These are phyloP conservation scores for Trichaptum fuscoviolaceum DNA, from an alignment of 768 basidiomycete species.

Conservation along the genomic window DNA sequence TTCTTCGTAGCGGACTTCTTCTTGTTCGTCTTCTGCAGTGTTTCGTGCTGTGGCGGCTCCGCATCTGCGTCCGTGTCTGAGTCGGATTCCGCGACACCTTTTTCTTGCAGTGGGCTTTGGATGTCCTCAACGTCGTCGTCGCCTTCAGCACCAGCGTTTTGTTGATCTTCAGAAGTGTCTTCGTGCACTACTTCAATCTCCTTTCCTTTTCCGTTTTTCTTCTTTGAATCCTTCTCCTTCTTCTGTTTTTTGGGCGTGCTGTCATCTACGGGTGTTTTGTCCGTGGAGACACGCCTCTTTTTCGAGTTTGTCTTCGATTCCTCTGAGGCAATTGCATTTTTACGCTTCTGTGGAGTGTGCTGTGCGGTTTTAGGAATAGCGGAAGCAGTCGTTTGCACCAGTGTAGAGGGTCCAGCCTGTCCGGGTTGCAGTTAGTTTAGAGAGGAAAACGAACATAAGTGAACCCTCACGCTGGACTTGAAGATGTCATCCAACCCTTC, in stretches of 20 bases:
- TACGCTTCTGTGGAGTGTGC: constrained; percentile 10
- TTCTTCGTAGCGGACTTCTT: constrained; percentile 27
- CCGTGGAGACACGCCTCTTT: constrained; percentile 7
- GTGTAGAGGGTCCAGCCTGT: constrained; percentile 10
- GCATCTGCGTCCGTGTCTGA: not conserved
- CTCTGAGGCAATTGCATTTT: constrained; percentile 13
- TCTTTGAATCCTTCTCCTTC: constrained; percentile 21
- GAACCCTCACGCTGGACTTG: constrained; percentile 26
- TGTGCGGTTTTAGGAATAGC: constrained; percentile 13
- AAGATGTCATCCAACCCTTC: constrained; percentile 36
- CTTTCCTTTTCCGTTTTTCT: constrained; percentile 16
- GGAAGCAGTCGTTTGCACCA: constrained; percentile 3
- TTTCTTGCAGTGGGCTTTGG: constrained; percentile 53
- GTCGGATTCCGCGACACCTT: constrained; percentile 16
- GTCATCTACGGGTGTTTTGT: constrained; percentile 15
- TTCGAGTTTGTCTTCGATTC: constrained; percentile 7
- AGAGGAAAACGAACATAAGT: not conserved
- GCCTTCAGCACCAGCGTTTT: constrained; percentile 28
- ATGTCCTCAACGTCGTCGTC: constrained; percentile 37
- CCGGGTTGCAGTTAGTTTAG: not conserved
- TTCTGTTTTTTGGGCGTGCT: constrained; percentile 8
- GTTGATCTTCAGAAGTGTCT: constrained; percentile 23
- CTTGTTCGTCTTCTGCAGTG: constrained; percentile 14
- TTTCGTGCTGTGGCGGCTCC: constrained; percentile 13
- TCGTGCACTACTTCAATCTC: constrained; percentile 9